Conservation (phyloP, 2,329 filamentous ascomycete species). For the Neurospora sp. region DNA sequence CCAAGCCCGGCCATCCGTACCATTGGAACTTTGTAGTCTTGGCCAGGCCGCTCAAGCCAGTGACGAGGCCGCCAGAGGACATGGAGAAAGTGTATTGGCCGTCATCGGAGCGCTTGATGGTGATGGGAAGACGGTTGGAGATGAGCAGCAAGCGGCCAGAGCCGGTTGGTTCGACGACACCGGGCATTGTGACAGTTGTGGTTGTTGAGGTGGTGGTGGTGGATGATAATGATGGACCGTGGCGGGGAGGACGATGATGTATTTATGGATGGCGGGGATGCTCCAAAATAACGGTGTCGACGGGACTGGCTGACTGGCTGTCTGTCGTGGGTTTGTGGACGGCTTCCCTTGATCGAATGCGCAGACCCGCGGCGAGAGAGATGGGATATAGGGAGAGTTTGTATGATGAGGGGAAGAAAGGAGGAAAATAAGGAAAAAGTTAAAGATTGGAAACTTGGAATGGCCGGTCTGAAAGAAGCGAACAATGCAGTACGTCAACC, state of each 20-base stretch:
- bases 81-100: conserved; percentile 89
- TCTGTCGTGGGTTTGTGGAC: not conserved
- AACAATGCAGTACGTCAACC: not conserved
- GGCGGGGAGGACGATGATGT: not conserved
- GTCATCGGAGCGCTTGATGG: conserved; percentile 87
- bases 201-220: not conserved
- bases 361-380: not conserved
- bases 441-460: not conserved
- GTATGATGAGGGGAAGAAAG: not conserved
- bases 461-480: not conserved
- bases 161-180: conserved; percentile 6
- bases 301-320: not conserved
- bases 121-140: conserved; percentile 92
- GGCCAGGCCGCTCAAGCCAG: conserved; percentile 79
- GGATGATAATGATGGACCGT: not conserved
- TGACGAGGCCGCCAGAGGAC: conserved; percentile 93
- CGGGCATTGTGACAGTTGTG: conserved; percentile 12
- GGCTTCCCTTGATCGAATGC: not conserved
- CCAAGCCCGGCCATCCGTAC: conserved; percentile 96
- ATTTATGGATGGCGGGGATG: not conserved
- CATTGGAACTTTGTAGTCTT: conserved; percentile 94
- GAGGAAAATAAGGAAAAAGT: not conserved
- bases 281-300: not conserved
- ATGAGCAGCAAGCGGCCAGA: conserved; percentile 62
- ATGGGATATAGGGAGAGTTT: not conserved